A percentile compares a stretch with the other conserved stretches of the same genome.
Conservation (phyloP, 768 basidiomycete species). For the Pisolithus marmoratus region DNA sequence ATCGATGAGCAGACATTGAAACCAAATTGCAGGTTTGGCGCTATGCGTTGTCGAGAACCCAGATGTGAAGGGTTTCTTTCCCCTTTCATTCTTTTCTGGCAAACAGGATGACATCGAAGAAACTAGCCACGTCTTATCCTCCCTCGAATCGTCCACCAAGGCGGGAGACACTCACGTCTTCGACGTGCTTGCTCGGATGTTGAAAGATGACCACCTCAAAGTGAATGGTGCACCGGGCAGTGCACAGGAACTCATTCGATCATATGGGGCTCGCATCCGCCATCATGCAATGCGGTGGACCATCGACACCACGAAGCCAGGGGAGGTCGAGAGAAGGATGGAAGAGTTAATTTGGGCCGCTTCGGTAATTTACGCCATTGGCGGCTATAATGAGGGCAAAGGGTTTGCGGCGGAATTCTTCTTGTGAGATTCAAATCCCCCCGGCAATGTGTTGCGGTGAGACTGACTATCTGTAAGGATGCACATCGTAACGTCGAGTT, state of each 20-base stretch:
- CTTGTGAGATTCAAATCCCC: constrained; percentile 27
- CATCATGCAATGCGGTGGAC: not conserved
- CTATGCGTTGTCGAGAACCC: constrained; percentile 21
- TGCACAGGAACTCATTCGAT: constrained; percentile 13
- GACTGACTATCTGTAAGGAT: constrained; percentile 31
- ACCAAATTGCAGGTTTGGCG: constrained; percentile 18
- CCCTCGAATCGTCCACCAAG: too few relatives aligned
- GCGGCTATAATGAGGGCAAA: constrained; percentile 29
- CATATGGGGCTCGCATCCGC: not conserved
- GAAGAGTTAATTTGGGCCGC: constrained; percentile 53
- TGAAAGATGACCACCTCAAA: constrained; percentile 37
- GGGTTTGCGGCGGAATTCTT: constrained; percentile 58
- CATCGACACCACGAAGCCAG: constrained; percentile 25
- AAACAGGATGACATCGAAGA: too few relatives aligned
- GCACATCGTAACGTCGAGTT: constrained; percentile 57
- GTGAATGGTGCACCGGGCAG: constrained; percentile 5
- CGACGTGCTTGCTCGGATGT: constrained; percentile 45
- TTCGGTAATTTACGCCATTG: constrained; percentile 46
- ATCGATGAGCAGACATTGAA: not conserved
- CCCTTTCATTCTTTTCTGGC: constrained; percentile 7
- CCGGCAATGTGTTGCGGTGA: too few relatives aligned
- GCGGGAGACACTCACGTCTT: constrained; percentile 30
- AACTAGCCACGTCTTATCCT: too few relatives aligned
- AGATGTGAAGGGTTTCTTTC: constrained; percentile 31
- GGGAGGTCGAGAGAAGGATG: constrained; percentile 40